Percentiles rank a stretch among this genome's conserved stretches.
phyloP scores from a whole-genome alignment of 2,329 filamentous ascomycete genomes.

The Tolypocladium sp. region DNA sequence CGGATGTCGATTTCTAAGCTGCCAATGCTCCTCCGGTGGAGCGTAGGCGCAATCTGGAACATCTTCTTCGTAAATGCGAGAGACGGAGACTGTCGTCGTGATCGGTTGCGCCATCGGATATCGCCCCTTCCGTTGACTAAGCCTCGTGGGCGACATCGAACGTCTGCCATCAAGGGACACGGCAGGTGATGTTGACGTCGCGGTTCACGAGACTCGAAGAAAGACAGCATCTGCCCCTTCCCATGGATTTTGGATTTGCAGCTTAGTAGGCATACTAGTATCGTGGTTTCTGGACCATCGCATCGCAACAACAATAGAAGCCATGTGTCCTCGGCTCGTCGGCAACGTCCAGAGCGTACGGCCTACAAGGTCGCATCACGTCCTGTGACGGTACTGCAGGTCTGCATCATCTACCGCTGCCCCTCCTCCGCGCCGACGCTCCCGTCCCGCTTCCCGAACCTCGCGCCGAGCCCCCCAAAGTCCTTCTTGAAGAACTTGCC shows the following conservation, averaged over 20 bases:
- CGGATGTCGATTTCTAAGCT: not conserved
- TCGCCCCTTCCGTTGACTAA: not conserved
- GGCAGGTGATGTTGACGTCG: not conserved
- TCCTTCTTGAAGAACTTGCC: constrained; percentile 94
- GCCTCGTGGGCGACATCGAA: not conserved
- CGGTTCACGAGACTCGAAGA: not conserved
- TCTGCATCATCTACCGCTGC: constrained; percentile 7
- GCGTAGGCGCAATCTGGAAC: not conserved
- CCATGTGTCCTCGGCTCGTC: not conserved
- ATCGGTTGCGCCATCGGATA: not conserved
- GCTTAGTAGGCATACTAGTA: not conserved
- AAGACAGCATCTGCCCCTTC: not conserved
- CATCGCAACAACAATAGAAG: not conserved
- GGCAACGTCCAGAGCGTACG: not conserved
- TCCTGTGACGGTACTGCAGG: not conserved
- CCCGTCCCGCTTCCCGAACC: constrained; percentile 58
- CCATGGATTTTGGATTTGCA: not conserved
- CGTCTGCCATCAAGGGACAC: not conserved
- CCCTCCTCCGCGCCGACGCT: constrained; percentile 19
- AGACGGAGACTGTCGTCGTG: not conserved
- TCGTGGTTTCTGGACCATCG: not conserved
- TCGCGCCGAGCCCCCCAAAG: constrained; percentile 63
- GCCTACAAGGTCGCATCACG: not conserved
- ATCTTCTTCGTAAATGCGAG: not conserved
- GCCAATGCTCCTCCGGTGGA: not conserved